Conservation (phyloP, 1,284 basidiomycete genomes). For the Inonotus obliquus region DNA sequence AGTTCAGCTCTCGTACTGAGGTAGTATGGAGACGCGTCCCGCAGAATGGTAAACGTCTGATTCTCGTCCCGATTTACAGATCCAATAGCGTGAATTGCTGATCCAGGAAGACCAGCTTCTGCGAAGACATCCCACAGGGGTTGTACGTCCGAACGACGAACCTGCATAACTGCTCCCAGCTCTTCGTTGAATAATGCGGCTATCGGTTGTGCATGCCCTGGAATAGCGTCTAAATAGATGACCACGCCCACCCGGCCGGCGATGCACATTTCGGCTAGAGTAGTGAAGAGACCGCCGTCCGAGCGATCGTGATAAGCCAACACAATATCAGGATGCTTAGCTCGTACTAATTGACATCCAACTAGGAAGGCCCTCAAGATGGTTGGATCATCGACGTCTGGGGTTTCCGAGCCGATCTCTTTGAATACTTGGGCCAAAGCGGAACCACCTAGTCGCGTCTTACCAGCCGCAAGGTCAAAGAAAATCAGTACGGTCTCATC, state of each 20-base stretch:
- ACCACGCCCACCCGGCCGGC: constrained; percentile 82
- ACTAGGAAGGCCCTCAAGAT: constrained; percentile 80
- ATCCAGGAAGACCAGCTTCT: constrained; percentile 66
- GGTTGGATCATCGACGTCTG: constrained; percentile 82
- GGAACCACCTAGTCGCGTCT: constrained; percentile 89
- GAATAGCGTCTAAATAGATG: constrained; percentile 61
- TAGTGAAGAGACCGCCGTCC: constrained; percentile 92
- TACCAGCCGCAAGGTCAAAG: constrained; percentile 85
- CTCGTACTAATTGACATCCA: constrained; percentile 68
- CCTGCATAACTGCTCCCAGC: constrained; percentile 90
- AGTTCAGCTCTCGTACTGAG: constrained; percentile 63
- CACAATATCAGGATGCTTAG: constrained; percentile 57
- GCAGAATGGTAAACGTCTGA: constrained; percentile 61
- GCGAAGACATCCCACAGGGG: constrained; percentile 61
- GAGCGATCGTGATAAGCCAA: constrained; percentile 98
- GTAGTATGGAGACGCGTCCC: constrained; percentile 55
- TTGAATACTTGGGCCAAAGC: constrained; percentile 94
- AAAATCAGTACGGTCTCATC: constrained; percentile 78
- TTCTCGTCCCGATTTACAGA: constrained; percentile 49
- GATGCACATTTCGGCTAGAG: constrained; percentile 95
- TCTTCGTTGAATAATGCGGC: constrained; percentile 93
- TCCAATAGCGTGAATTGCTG: constrained; percentile 75
- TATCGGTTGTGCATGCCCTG: constrained; percentile 47
- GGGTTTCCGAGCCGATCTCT: constrained; percentile 82
- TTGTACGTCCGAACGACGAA: constrained; percentile 58